Base-by-base conservation (phyloP, 192 early-diverging fungal species). In the Coemansia guatemalensis region DNA sequence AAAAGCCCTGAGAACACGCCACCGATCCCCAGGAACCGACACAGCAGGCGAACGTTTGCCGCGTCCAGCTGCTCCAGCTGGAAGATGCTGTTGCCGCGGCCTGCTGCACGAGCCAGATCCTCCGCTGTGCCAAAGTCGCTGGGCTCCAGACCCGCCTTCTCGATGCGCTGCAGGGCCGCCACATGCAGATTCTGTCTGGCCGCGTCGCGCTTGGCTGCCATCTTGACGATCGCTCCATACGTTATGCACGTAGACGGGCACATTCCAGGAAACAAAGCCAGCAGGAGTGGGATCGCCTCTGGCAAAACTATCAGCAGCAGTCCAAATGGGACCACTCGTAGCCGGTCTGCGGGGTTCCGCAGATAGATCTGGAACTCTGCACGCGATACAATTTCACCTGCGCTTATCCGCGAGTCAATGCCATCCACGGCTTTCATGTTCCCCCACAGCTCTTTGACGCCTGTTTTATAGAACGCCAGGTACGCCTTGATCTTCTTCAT, bases 171-270 rank as follows among this genome's bases (percentile, higher is more conserved):
- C 20, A 74, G 41, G 4, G 65, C 62, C 24, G 18, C 20, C 1
- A 47, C 12, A 22, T 80, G 71, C 22, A 74, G 44, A 25, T 24
- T 33, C 26, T 60, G 60, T 29, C 58, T 41, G 9, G 23, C 4
- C 22, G 44, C 44, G 41, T 75, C 78, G 50, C 59, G 69, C 64
- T 69, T 72, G 26, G 48, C 51, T n/a, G 67, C 73, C 64, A 62
- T 56, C 48, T 68, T 65, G 21, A 61, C 50, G 14, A 59, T 49
- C 57, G 71, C 59, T 14, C 60, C 66, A 44, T 57, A 81, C 22
- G 74, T 81, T 27, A 69, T 52, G 48, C 73, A 75, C 0, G 78
- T 81, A 18, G 68, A 62, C 22, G 78, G 78, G 24, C 73, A 72
- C n/a, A 75, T 20, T 9, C 56, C 63, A 3, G 78, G 78, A 48